phyloP scores from a whole-genome alignment of 1,284 basidiomycete species.

The Leccinum proliferum region DNA sequence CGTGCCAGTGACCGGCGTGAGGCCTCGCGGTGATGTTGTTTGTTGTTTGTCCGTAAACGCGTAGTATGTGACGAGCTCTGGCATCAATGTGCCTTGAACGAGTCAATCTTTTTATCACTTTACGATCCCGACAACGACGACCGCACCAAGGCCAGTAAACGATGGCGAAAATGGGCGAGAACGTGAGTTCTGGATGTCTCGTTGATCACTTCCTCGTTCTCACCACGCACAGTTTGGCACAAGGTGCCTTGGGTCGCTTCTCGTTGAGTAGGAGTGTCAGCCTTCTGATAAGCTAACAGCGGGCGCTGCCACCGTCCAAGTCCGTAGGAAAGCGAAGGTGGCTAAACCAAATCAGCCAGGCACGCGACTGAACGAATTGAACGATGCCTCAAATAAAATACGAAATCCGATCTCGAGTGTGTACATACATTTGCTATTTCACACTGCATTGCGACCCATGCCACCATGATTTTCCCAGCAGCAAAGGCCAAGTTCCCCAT shows the following conservation, averaged over 20 bases:
- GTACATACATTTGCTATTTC: slow-evolving; percentile 28
- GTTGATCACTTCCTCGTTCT: slow-evolving; percentile 17
- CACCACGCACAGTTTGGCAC: slow-evolving; percentile 18
- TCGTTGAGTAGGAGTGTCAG: slow-evolving; percentile 20
- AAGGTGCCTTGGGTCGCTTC: slow-evolving; percentile 16
- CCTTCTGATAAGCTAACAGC: slow-evolving; percentile 12
- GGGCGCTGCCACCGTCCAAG: slow-evolving; percentile 19
- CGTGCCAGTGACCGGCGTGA: too few relatives aligned
- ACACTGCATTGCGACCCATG: slow-evolving; percentile 27
- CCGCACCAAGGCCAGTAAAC: too few relatives aligned
- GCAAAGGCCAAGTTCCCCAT: slow-evolving; percentile 32
- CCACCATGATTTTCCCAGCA: slow-evolving; percentile 33
- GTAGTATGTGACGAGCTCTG: too few relatives aligned
- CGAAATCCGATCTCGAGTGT: slow-evolving; percentile 32
- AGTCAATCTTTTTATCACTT: too few relatives aligned
- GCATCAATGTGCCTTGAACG: too few relatives aligned
- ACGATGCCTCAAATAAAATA: slow-evolving; percentile 27
- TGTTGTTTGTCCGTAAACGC: too few relatives aligned
- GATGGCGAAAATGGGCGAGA: too few relatives aligned
- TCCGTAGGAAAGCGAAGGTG: slow-evolving; percentile 28
- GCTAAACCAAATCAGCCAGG: slow-evolving; percentile 34
- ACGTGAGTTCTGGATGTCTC: slow-evolving; percentile 15
- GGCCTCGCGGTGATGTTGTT: too few relatives aligned
- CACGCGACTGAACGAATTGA: slow-evolving; percentile 21
- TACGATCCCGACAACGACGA: too few relatives aligned